These are phyloP conservation scores for Ophiostoma perfectum DNA, from an alignment of 2,329 filamentous ascomycete genomes.

Conservation along the genomic window DNA sequence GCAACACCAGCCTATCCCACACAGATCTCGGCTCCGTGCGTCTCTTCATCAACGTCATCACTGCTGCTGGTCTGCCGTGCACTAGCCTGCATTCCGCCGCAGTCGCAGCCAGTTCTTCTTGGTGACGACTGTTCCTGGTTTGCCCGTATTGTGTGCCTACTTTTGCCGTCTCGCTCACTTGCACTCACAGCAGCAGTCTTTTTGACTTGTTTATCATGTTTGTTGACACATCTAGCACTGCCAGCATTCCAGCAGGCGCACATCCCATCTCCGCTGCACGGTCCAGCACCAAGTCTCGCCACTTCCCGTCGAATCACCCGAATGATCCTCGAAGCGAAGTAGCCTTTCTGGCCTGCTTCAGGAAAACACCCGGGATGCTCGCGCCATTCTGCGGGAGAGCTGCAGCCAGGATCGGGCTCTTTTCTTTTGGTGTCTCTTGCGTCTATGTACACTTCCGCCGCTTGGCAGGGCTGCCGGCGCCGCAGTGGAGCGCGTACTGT, in stretches of 20 bases:
- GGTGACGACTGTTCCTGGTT: background rate
- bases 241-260: slow-evolving; percentile 6
- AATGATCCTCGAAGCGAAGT: background rate
- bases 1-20: background rate
- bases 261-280: background rate
- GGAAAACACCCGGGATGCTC: background rate
- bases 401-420: slow-evolving; percentile 9
- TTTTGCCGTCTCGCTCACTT: background rate
- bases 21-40: background rate
- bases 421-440: background rate
- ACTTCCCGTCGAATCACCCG: background rate
- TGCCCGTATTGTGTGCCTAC: background rate
- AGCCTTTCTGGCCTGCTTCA: background rate
- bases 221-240: background rate
- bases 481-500: slow-evolving; percentile 5
- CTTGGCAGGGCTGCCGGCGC: slow-evolving; percentile 8
- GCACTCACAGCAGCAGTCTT: background rate
- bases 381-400: slow-evolving; percentile 4
- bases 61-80: background rate
- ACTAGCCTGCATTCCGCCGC: too few species aligned
- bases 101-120: background rate
- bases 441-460: background rate
- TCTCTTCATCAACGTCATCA: background rate
- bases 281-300: background rate
- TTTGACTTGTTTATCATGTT: background rate